These are phyloP conservation scores for Torulaspora delbrueckii DNA, from an alignment of 805 yeast species.

Conservation along the genomic window DNA sequence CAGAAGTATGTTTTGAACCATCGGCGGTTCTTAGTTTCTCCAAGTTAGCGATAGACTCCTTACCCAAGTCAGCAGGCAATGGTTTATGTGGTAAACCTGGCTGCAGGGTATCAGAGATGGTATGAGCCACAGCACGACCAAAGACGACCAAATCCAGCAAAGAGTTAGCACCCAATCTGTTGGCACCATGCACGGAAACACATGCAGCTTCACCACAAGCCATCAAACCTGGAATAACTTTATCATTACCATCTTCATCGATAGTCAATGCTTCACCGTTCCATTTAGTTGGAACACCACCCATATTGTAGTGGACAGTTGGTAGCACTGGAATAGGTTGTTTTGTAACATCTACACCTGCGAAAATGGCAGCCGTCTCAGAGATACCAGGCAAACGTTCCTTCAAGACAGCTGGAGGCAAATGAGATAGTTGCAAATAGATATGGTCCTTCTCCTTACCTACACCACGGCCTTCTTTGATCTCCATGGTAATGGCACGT, in stretches of 20 bases:
- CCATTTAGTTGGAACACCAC: conserved; percentile 98
- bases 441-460: conserved; percentile 96
- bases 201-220: conserved; percentile 99
- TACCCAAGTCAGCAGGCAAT: conserved; percentile 80
- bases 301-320: conserved; percentile 99
- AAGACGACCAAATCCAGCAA: conserved; percentile 92
- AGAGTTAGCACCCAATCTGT: conserved; percentile 98
- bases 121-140: conserved; percentile 97
- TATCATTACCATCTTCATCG: conserved; percentile 84
- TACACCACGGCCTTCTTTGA: conserved; percentile 98
- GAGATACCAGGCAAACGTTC: conserved; percentile 99
- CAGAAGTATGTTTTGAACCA: conserved; percentile 81
- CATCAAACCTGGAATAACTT: conserved; percentile 83
- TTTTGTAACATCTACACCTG: conserved; percentile 99
- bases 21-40: conserved; percentile 80
- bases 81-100: conserved; percentile 88
- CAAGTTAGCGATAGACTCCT: conserved; percentile 83
- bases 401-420: conserved; percentile 85
- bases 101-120: conserved; percentile 74
- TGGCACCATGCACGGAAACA: conserved; percentile 99
- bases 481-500: conserved; percentile 97
- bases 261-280: conserved; percentile 88
- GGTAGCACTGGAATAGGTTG: conserved; percentile 98
- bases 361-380: conserved; percentile 95
- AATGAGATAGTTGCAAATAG: conserved; percentile 86